Conservation (phyloP, 257 asterid species). For the Leptodermis oblonga region DNA sequence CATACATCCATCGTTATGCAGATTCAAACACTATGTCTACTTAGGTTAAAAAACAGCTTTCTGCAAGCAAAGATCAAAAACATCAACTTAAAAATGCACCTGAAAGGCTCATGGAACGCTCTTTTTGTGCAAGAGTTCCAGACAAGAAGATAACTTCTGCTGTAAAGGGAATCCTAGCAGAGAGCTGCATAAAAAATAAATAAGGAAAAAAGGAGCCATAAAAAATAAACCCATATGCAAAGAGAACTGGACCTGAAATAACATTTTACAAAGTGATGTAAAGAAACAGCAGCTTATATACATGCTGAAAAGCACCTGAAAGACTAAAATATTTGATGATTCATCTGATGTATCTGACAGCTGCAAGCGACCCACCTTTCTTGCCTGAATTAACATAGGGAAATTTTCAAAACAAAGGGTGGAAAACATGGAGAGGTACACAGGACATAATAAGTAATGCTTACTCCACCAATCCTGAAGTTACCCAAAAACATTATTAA, state of each 20-base stretch:
- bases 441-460: background rate
- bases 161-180: slow-evolving; percentile 71
- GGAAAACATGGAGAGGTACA: background rate
- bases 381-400: slow-evolving; percentile 46
- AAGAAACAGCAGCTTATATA: background rate
- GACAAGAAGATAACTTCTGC: slow-evolving; percentile 78
- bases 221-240: slow-evolving; percentile 5
- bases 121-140: slow-evolving; percentile 48
- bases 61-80: background rate
- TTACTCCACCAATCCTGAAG: slow-evolving; percentile 13
- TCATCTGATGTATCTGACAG: slow-evolving; percentile 80
- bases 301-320: slow-evolving; percentile 59
- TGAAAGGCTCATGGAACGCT: slow-evolving; percentile 53
- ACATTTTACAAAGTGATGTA: background rate
- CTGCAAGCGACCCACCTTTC: slow-evolving; percentile 60
- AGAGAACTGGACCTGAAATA: background rate
- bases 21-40: background rate
- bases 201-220: slow-evolving; percentile 13
- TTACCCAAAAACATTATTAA: background rate
- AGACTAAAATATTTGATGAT: slow-evolving; percentile 77
- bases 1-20: background rate
- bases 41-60: background rate
- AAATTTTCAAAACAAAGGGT: slow-evolving; percentile 7
- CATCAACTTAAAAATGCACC: slow-evolving; percentile 32
- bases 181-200: slow-evolving; percentile 56